Conservation (phyloP, 371 early-diverging fungal species). For the Actinomortierella wolfii region DNA sequence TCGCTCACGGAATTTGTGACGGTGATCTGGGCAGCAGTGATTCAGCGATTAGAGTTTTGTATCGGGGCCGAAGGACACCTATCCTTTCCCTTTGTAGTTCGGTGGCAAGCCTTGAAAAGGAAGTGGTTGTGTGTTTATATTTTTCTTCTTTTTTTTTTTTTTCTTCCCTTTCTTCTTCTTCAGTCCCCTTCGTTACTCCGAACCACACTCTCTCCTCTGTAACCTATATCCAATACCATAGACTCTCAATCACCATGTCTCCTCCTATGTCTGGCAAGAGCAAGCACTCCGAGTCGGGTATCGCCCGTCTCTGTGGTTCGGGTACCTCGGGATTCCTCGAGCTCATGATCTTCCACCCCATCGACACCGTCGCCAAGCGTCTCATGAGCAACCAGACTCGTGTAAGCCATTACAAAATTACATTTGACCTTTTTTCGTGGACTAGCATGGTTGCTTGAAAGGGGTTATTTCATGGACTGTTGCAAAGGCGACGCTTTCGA, state of each 20-base stretch:
- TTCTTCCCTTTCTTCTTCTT: slow-evolving; percentile 10
- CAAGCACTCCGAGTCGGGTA: slow-evolving; percentile 78
- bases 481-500: too few relatives aligned
- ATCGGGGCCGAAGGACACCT: too few relatives aligned
- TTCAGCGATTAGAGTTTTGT: too few relatives aligned
- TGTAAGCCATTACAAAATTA: slow-evolving; percentile 50
- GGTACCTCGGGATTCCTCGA: slow-evolving; percentile 94
- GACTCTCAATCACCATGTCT: slow-evolving; percentile 48
- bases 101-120: slow-evolving; percentile 6
- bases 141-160: slow-evolving; percentile 16
- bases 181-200: slow-evolving; percentile 5
- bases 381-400: slow-evolving; percentile 93
- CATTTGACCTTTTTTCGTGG: not conserved
- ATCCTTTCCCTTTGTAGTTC: too few relatives aligned
- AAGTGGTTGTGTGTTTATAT: slow-evolving; percentile 22
- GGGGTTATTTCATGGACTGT: too few relatives aligned
- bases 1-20: too few relatives aligned
- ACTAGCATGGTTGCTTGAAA: not conserved
- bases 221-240: not conserved
- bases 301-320: slow-evolving; percentile 88
- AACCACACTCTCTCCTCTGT: slow-evolving; percentile 7
- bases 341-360: slow-evolving; percentile 95
- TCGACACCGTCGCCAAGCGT: slow-evolving; percentile 98
- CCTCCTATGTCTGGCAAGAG: slow-evolving; percentile 59
- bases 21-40: too few relatives aligned